Conservation (phyloP, 2,329 filamentous ascomycete genomes). For the Diaporthe nobilis region DNA sequence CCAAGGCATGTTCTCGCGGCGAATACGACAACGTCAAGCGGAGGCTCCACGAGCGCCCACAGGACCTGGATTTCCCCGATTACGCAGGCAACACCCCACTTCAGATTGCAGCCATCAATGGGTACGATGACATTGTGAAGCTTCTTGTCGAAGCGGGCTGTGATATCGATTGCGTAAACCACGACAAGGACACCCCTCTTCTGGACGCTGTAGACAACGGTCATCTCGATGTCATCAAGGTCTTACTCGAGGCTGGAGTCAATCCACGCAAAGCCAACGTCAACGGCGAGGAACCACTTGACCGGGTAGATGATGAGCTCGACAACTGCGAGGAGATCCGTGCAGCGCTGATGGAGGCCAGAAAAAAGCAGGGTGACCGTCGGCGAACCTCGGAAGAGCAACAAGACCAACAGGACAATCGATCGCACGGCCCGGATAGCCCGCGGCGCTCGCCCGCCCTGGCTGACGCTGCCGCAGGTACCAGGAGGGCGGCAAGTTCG, state of each 20-base stretch:
- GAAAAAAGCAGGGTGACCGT: slow-evolving; percentile 67
- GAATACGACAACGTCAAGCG: slow-evolving; percentile 84
- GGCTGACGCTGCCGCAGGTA: slow-evolving; percentile 47
- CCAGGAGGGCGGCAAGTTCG: slow-evolving; percentile 67
- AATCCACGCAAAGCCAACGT: slow-evolving; percentile 93
- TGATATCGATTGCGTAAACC: slow-evolving; percentile 82
- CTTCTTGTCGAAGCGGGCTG: slow-evolving; percentile 89
- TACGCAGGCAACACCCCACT: slow-evolving; percentile 97
- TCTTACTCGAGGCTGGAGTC: slow-evolving; percentile 87
- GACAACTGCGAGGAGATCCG: slow-evolving; percentile 88
- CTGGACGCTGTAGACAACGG: slow-evolving; percentile 98
- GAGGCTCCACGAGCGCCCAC: slow-evolving; percentile 82
- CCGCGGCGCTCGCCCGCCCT: slow-evolving; percentile 69
- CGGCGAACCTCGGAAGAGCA: slow-evolving; percentile 70
- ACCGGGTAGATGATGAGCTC: slow-evolving; percentile 81
- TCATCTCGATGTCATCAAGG: slow-evolving; percentile 87
- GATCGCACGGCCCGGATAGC: slow-evolving; percentile 70
- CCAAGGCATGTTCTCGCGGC: slow-evolving; percentile 89
- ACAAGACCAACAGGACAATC: slow-evolving; percentile 61
- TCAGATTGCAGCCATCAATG: slow-evolving; percentile 92
- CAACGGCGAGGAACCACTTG: slow-evolving; percentile 92
- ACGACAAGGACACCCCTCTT: slow-evolving; percentile 91
- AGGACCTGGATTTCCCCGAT: slow-evolving; percentile 90
- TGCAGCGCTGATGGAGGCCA: slow-evolving; percentile 72
- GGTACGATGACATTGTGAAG: slow-evolving; percentile 87